Conservation (phyloP, 1,284 basidiomycete genomes). For the Vanrija sp. region DNA sequence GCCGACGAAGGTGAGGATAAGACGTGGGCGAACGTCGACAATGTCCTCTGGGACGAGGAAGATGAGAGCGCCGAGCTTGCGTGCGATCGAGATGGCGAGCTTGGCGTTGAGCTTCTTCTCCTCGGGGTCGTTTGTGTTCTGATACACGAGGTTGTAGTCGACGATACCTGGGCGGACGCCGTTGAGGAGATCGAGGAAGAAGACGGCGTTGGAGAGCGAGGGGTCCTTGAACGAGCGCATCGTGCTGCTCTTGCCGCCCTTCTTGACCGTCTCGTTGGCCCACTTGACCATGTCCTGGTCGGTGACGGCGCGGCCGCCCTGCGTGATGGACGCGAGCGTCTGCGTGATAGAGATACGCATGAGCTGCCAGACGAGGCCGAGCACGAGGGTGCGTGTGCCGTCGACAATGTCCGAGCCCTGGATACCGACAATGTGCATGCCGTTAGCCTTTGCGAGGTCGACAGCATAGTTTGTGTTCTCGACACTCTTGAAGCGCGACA, state of each 20-base stretch:
- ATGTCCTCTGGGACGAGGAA: slow-evolving; percentile 96
- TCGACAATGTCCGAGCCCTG: slow-evolving; percentile 98
- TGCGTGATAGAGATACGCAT: slow-evolving; percentile 88
- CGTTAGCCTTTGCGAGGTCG: slow-evolving; percentile 85
- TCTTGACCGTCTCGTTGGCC: slow-evolving; percentile 88
- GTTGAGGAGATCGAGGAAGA: slow-evolving; percentile 91
- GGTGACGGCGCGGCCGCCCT: slow-evolving; percentile 70
- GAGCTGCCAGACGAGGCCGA: slow-evolving; percentile 96
- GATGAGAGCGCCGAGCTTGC: slow-evolving; percentile 95
- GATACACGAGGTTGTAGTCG: slow-evolving; percentile 76
- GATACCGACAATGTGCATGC: slow-evolving; percentile 95
- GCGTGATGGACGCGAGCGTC: slow-evolving; percentile 75
- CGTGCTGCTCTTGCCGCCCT: slow-evolving; percentile 60
- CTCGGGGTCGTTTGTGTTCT: slow-evolving; percentile 55
- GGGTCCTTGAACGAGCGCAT: slow-evolving; percentile 95
- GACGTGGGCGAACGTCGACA: slow-evolving; percentile 76
- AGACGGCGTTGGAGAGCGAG: slow-evolving; percentile 80
- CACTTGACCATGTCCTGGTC: slow-evolving; percentile 94
- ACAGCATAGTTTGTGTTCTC: slow-evolving; percentile 98
- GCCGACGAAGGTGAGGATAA: slow-evolving; percentile 61
- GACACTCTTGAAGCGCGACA: slow-evolving; percentile 93
- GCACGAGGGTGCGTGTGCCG: slow-evolving; percentile 80
- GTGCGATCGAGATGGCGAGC: slow-evolving; percentile 93
- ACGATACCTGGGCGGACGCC: slow-evolving; percentile 91
- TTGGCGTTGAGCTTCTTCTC: slow-evolving; percentile 91